Base-by-base conservation (phyloP, 805 yeast genomes). In the Brettanomyces bruxellensis region DNA sequence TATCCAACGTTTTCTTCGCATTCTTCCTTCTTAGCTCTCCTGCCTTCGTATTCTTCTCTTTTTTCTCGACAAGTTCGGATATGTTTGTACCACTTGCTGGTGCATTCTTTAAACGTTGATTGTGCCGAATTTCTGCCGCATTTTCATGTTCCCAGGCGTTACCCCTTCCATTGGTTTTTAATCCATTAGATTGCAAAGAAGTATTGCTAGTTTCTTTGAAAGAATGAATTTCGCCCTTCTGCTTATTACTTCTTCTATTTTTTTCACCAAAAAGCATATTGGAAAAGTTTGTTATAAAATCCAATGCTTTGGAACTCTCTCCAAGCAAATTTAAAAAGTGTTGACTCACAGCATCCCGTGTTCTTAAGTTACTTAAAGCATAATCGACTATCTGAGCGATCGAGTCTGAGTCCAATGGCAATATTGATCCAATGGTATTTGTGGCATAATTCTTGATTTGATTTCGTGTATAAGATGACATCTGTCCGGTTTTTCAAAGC, bases 341-440 rank as follows among this genome's bases (percentile, higher is more conserved):
- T 24, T 64, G 67, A 22, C 70, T 68, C 7, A 78, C 70, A 12
- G 70, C 78, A 4, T 69, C 68, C 44, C 78, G 73, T 0, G 74
- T 58, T 6, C 69, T 68, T 23, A 79, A 61, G 28, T 56, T 49
- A 8, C 69, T 58, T 11, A 72, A 56, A 0, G 81, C 76, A 53
- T 80, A 77, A 11, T 72, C 74, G 5, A 81, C 67, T 67, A 81
- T 70, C 54, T 80, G 82, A 11, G 56, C 53, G 32, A 79, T 62
- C 0, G 83, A 67, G 7, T 78, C 83, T 13, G 68, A 66, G 50
- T 82, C 88, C 38, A 82, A 59, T 0, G 87, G 87, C 14, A 82
- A 54, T 1, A 80, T 60, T 14, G 67, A 43, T 4, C 49, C 48
- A 3, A 66, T 50, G 1, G 51, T 51, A 9, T 47, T 40, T 7